Evolutionary conservation across 139 green algal genomes (phyloP).

Genomic region (Coccomyxa sp.): DNA sequence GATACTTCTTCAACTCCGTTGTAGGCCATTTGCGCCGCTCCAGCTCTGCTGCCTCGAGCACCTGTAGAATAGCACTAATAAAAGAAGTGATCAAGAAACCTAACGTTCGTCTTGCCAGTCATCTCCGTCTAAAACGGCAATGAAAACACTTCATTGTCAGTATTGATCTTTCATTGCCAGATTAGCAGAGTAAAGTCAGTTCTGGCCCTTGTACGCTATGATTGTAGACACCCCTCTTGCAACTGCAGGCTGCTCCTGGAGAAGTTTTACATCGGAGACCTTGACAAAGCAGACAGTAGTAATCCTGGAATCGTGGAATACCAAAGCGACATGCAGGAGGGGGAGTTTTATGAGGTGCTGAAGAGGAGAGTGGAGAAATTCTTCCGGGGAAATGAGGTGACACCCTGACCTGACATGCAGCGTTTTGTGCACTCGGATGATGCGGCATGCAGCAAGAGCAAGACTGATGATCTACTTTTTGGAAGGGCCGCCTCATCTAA

Average conservation of each 20-base stretch:
- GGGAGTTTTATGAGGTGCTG: conserved; percentile 40
- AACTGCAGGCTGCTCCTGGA: conserved; percentile 38
- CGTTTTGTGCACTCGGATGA: neutral
- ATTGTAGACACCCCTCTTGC: too few relatives aligned
- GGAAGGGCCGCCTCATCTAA: neutral
- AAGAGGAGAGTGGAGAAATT: conserved; percentile 47
- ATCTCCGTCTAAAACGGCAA: neutral
- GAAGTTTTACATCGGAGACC: conserved; percentile 55
- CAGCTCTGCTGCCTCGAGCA: too few relatives aligned
- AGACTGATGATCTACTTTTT: neutral
- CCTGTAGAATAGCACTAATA: neutral
- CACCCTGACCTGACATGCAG: neutral
- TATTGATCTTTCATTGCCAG: neutral
- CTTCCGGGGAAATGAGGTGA: conserved; percentile 54
- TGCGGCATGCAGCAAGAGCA: neutral
- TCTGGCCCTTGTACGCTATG: too few relatives aligned
- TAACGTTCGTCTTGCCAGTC: neutral
- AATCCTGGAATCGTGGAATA: conserved; percentile 16
- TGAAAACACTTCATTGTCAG: neutral
- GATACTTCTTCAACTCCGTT: neutral
- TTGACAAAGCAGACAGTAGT: conserved; percentile 11
- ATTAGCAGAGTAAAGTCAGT: neutral
- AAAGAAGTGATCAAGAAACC: neutral
- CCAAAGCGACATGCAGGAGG: conserved; percentile 16
- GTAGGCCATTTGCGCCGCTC: neutral